Base-by-base conservation (phyloP, 139 green algal genomes). In the Closterium sp. region DNA sequence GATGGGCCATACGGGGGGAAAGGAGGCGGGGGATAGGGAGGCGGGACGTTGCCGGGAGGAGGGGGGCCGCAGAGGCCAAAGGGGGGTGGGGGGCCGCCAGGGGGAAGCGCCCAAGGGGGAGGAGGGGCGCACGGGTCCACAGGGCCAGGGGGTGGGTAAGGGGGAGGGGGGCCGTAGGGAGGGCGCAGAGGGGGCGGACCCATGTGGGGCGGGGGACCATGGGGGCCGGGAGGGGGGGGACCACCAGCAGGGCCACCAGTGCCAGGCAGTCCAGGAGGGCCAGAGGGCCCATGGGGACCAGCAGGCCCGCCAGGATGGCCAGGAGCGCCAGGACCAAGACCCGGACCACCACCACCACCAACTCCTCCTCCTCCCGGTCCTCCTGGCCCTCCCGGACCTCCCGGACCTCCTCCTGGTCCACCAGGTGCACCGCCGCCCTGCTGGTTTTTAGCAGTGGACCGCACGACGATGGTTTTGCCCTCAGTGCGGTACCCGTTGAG, bases 401-500 rank as follows among this genome's bases (percentile, higher is more conserved):
- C 90, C 38, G 25, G 35, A 23, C 33, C 90, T 35, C 90, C 90
- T 35, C 90, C 90, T 4, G 25, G 28, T 10, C 28, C 43, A 9
- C 35, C 34, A 25, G 87, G 87, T 21, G 88, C 90, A 88, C 90
- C 90, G 30, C 33, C 89, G 35, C 19, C 28, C 28, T 33, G 55
- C 25, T 32, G 87, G 23, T 66, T 66, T 31, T 69, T 88, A 28
- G 84, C 87, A 30, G 94, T 92, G 38, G 95, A 89, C 84, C 95
- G 94, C 64, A 97, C 95, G 34, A 93, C 92, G 33, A 96, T 87
- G 1, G 91, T 90, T 64, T 90, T 94, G 66, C 91, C 89, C 30
- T 89, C 92, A n/a, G 94, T 92, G 83, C 93, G 90, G 86, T 91
- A 92, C n/a, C 88, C 86, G n/a, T 95, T 90, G 89, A 96, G 92